Conservation (phyloP, 768 basidiomycete genomes). For the Pleurotus tuoliensis region DNA sequence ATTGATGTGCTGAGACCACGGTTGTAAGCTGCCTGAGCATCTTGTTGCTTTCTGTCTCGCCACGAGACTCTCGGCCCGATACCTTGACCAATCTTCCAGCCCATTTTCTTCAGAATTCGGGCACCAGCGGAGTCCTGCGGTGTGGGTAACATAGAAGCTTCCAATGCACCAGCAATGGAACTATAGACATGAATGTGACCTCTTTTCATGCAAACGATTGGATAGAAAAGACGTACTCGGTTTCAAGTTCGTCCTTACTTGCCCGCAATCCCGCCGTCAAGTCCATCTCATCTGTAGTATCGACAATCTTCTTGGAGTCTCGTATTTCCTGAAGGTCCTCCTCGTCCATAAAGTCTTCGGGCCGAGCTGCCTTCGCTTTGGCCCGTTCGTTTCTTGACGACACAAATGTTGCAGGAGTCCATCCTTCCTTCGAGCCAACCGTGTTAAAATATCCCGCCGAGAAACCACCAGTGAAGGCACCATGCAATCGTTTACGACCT, state of each 20-base stretch:
- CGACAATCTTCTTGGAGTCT: conserved; percentile 70
- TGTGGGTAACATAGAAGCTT: conserved; percentile 65
- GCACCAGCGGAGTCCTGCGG: conserved; percentile 81
- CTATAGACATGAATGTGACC: conserved; percentile 29
- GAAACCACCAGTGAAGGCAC: conserved; percentile 98
- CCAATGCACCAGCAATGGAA: conserved; percentile 58
- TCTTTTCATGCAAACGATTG: background rate
- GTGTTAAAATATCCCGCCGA: conserved; percentile 96
- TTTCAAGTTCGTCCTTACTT: conserved; percentile 38
- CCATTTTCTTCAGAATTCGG: conserved; percentile 89
- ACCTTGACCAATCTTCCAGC: conserved; percentile 91
- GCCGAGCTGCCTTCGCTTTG: conserved; percentile 54
- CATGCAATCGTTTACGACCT: conserved; percentile 89
- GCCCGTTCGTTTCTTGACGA: conserved; percentile 81
- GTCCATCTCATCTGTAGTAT: conserved; percentile 78
- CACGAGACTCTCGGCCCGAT: conserved; percentile 86
- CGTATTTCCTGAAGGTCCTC: conserved; percentile 86
- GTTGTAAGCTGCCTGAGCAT: conserved; percentile 42
- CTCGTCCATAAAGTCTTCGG: conserved; percentile 99
- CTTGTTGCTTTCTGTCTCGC: conserved; percentile 69
- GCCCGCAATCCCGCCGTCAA: conserved; percentile 48
- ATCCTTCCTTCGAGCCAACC: conserved; percentile 97
- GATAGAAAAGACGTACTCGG: conserved; percentile 44
- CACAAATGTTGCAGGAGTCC: conserved; percentile 89
- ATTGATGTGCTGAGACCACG: conserved; percentile 30